Evolutionary conservation across 2,329 filamentous ascomycete genomes (phyloP).

Genomic region (Fusarium redolens): DNA sequence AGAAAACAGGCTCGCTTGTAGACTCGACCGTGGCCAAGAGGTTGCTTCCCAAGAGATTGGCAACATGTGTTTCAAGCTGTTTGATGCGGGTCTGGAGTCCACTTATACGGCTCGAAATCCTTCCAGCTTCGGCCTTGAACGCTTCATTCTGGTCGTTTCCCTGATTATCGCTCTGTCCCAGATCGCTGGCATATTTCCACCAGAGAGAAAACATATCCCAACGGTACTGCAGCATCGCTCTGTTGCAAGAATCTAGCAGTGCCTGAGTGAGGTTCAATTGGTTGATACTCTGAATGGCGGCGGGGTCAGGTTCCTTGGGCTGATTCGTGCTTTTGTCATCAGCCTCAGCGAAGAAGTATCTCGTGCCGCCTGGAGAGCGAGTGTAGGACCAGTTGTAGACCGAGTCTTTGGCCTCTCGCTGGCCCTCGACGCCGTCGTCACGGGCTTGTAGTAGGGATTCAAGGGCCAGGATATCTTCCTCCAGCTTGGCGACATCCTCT

Average conservation of each 20-base stretch:
- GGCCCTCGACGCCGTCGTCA: constrained; percentile 49
- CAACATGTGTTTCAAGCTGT: not conserved
- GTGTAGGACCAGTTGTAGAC: constrained; percentile 48
- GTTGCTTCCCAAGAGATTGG: rapidly evolving
- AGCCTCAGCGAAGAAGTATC: constrained; percentile 40
- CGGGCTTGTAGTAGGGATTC: constrained; percentile 44
- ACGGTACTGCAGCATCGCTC: constrained; percentile 37
- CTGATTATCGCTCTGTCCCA: not conserved
- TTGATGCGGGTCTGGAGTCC: not conserved
- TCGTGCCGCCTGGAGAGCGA: constrained; percentile 41
- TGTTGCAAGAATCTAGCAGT: constrained; percentile 36
- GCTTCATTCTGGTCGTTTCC: not conserved
- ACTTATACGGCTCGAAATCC: not conserved
- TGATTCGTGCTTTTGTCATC: constrained; percentile 15
- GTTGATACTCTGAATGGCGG: not conserved
- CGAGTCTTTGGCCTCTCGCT: constrained; percentile 46
- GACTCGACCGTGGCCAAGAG: constrained; percentile 29
- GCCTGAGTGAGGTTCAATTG: constrained; percentile 40
- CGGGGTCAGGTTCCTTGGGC: not conserved
- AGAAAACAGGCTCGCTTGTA: constrained; percentile 43
- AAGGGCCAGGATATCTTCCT: constrained; percentile 45
- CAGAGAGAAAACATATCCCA: constrained; percentile 57
- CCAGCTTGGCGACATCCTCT: constrained; percentile 32
- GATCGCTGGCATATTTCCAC: constrained; percentile 50
- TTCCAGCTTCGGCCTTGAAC: not conserved